Percentiles rank a stretch among this genome's conserved stretches.
Conservation (phyloP, 768 basidiomycete species). For the Crucibulum laeve region DNA sequence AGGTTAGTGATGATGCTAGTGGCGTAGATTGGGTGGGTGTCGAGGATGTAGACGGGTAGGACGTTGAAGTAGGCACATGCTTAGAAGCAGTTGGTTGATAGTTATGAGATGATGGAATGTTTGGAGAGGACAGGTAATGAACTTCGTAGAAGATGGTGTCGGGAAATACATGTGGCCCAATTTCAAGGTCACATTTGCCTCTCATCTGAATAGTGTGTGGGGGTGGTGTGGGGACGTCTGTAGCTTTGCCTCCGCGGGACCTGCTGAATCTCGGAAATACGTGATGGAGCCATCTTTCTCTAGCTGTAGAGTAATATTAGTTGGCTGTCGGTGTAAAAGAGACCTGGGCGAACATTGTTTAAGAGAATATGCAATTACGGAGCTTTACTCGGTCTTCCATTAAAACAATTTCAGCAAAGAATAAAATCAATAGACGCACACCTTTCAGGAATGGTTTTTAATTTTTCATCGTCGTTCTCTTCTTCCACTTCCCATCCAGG, state of each 20-base stretch:
- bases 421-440: slow-evolving; percentile 13
- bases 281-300: slow-evolving; percentile 65
- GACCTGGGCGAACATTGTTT: slow-evolving; percentile 52
- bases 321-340: slow-evolving; percentile 6
- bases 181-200: slow-evolving; percentile 65
- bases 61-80: not conserved
- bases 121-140: slow-evolving; percentile 47
- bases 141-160: slow-evolving; percentile 73
- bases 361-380: slow-evolving; percentile 60
- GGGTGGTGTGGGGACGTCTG: slow-evolving; percentile 46
- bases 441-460: slow-evolving; percentile 59
- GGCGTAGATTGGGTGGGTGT: slow-evolving; percentile 29
- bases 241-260: slow-evolving; percentile 52
- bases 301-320: slow-evolving; percentile 37
- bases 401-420: not conserved
- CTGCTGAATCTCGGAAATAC: slow-evolving; percentile 71
- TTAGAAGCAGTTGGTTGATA: slow-evolving; percentile 13
- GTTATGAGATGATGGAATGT: slow-evolving; percentile 6
- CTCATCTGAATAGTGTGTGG: slow-evolving; percentile 63
- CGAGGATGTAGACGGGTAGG: slow-evolving; percentile 7
- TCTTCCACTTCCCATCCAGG: slow-evolving; percentile 58
- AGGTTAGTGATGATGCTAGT: slow-evolving; percentile 39
- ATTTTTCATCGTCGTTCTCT: slow-evolving; percentile 35
- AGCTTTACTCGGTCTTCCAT: slow-evolving; percentile 28
- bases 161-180: slow-evolving; percentile 72